Base-by-base conservation (phyloP, 139 green algal genomes). In the Micromonas pusilla region DNA sequence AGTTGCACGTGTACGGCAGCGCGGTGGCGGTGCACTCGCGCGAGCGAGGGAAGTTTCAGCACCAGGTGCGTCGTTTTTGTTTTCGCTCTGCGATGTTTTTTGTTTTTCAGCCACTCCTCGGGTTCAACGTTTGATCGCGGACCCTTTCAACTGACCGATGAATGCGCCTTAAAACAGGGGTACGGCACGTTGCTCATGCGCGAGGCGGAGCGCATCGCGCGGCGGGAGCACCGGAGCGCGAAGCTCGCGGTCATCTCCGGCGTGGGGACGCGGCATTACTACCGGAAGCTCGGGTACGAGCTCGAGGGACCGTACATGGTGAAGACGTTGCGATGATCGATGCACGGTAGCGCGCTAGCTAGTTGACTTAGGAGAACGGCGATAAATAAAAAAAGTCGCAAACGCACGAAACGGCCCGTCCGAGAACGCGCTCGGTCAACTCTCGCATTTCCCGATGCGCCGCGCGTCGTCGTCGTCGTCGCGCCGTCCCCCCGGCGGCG, bases 1-100 rank as follows among this genome's bases (percentile, higher is more conserved):
- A 99, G 86, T 88, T 99, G 79, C 95, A 99, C 72, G 94, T 99
- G 72, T 99, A 99, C 79, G 95, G 95, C 68, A 93, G 88, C 0
- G 95, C 93, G 32, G 93, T 99, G 28, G 91, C 91, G 13, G 92
- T 99, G 67, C 87, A 94, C 73, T 83, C 88, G 0, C 86, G 94
- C 23, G 95, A 97, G 2, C 80, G 54, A 64, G 39, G 64, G 83
- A 57, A 39, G 2, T 75, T 75, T 63, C 68, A 75, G 62, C 72
- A 78, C 72, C 72, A 63, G n/a, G n/a, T n/a, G n/a, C n/a, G n/a
- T n/a, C n/a, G n/a, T n/a, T n/a, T n/a, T n/a, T n/a, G n/a, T n/a
- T n/a, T n/a, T n/a, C n/a, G n/a, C n/a, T n/a, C n/a, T n/a, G n/a
- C n/a, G n/a, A n/a, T n/a, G n/a, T n/a, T n/a, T n/a, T n/a, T n/a